A percentile compares a stretch with the other conserved stretches of the same genome.
phyloP scores from a whole-genome alignment of 257 asterid species.

The Oldenlandia corymbosa region DNA sequence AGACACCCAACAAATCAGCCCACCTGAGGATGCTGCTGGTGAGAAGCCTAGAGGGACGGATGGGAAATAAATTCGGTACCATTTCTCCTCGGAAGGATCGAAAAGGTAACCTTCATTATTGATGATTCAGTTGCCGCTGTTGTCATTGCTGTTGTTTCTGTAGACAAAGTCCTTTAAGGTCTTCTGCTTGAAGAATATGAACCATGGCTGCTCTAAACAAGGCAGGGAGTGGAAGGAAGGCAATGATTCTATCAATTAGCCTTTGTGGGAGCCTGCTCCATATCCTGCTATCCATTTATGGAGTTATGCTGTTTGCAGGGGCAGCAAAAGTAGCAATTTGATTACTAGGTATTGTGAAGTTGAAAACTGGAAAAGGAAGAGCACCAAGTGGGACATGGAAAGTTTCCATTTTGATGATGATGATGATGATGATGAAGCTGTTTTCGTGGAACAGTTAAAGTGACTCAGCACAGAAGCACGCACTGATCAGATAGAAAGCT shows the following conservation, averaged over 20 bases:
- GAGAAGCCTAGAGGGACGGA: constrained; percentile 64
- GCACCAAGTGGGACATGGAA: constrained; percentile 39
- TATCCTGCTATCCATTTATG: constrained; percentile 73
- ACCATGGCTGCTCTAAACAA: constrained; percentile 74
- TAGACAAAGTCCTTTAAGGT: constrained; percentile 39
- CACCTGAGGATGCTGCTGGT: constrained; percentile 73
- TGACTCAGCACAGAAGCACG: no score
- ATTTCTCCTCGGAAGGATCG: constrained; percentile 51
- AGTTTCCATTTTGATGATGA: constrained; percentile 54
- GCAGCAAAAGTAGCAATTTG: not conserved
- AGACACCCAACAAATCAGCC: constrained; percentile 69
- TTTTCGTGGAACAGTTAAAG: no score
- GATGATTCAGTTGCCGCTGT: not conserved
- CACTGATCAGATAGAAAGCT: no score
- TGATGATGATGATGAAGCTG: no score
- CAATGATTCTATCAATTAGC: constrained; percentile 60
- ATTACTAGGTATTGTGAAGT: no score
- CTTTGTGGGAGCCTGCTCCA: constrained; percentile 83
- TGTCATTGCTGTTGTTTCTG: constrained; percentile 17
- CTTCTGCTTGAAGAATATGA: constrained; percentile 70
- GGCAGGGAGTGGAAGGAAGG: constrained; percentile 81
- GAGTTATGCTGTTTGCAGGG: constrained; percentile 9
- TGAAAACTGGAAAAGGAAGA: constrained; percentile 45
- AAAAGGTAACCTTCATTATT: constrained; percentile 56
- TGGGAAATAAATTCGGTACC: constrained; percentile 62